A percentile compares a stretch with the other conserved stretches of the same genome.
phyloP scores from a whole-genome alignment of 352 stramenopile genomes.

The Pseudoperonospora humuli region DNA sequence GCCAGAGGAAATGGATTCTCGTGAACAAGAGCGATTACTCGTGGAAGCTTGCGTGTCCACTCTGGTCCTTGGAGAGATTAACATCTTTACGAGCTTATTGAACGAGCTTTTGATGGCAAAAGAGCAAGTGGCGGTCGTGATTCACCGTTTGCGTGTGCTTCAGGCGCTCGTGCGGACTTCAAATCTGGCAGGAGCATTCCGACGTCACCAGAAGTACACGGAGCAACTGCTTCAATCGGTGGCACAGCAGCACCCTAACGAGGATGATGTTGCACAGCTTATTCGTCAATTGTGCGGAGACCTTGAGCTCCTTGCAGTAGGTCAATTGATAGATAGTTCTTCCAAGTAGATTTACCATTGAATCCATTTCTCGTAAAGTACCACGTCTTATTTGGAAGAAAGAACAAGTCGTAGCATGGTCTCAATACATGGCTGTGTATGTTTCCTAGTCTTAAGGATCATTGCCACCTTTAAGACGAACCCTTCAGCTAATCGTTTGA shows the following conservation, averaged over 20 bases:
- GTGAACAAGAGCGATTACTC: slow-evolving; percentile 18
- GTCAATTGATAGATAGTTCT: slow-evolving; percentile 11
- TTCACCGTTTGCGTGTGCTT: slow-evolving; percentile 28
- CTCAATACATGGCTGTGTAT: not conserved
- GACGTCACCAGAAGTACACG: slow-evolving; percentile 28
- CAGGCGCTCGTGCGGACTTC: slow-evolving; percentile 43
- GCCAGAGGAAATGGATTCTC: slow-evolving; percentile 14
- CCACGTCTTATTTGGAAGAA: slow-evolving; percentile 11
- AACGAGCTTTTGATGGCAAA: slow-evolving; percentile 16
- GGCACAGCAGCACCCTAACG: slow-evolving; percentile 18
- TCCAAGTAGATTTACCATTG: slow-evolving; percentile 18
- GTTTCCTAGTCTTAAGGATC: not conserved
- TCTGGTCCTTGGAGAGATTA: slow-evolving; percentile 15
- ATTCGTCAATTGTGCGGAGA: slow-evolving; percentile 52
- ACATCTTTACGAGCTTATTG: slow-evolving; percentile 21
- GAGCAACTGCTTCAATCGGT: slow-evolving; percentile 18
- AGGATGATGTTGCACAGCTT: slow-evolving; percentile 32
- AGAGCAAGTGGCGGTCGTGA: slow-evolving; percentile 4
- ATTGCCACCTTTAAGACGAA: not conserved
- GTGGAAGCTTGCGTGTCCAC: slow-evolving; percentile 24
- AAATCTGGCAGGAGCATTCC: slow-evolving; percentile 27
- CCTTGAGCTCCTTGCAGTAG: slow-evolving; percentile 45
- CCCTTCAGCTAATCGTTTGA: not conserved
- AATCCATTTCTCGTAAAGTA: slow-evolving; percentile 16
- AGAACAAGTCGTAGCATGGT: not conserved